Evolutionary conservation across 2,329 filamentous ascomycete genomes (phyloP).

Genomic region (Phyllachora maydis): DNA sequence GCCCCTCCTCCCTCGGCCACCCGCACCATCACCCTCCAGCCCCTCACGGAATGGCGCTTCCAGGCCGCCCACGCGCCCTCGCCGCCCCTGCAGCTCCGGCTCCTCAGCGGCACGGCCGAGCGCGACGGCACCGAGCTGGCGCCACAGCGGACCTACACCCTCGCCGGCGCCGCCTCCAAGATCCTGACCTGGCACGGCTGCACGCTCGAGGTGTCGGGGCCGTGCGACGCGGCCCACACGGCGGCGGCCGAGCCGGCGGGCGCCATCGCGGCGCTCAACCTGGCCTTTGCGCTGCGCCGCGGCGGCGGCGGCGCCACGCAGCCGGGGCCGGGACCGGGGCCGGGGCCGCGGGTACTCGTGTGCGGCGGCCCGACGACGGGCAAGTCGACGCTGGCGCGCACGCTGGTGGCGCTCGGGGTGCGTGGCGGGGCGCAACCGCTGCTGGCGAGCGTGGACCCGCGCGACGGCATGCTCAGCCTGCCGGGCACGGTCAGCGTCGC

Average conservation of each 20-base stretch:
- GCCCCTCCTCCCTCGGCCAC: conserved; percentile 15
- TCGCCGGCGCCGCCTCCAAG: conserved; percentile 65
- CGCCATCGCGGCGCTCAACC: conserved; percentile 60
- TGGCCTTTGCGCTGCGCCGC: conserved; percentile 69
- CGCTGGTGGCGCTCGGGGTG: conserved; percentile 60
- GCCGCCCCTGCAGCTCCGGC: conserved; percentile 30
- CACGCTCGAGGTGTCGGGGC: conserved; percentile 54
- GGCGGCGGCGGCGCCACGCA: conserved; percentile 32
- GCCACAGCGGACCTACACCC: conserved; percentile 56
- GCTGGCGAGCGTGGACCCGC: conserved; percentile 68
- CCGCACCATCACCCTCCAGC: conserved; percentile 29
- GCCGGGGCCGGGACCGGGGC: conserved; percentile 8
- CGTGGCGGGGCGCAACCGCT: conserved; percentile 55
- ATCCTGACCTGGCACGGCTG: conserved; percentile 89
- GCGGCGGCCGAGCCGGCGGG: conserved; percentile 60
- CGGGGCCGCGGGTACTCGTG: conserved; percentile 68
- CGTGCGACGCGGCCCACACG: conserved; percentile 32
- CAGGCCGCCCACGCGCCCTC: conserved; percentile 31
- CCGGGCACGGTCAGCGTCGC: conserved; percentile 71
- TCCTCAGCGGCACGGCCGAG: conserved; percentile 70
- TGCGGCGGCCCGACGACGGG: conserved; percentile 61
- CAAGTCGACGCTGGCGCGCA: conserved; percentile 66
- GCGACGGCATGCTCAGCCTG: conserved; percentile 57
- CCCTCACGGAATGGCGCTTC: conserved; percentile 62
- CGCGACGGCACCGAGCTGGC: conserved; percentile 91